These are phyloP conservation scores for Quercus robur DNA, from an alignment of 306 rosid species.

Conservation along the genomic window DNA sequence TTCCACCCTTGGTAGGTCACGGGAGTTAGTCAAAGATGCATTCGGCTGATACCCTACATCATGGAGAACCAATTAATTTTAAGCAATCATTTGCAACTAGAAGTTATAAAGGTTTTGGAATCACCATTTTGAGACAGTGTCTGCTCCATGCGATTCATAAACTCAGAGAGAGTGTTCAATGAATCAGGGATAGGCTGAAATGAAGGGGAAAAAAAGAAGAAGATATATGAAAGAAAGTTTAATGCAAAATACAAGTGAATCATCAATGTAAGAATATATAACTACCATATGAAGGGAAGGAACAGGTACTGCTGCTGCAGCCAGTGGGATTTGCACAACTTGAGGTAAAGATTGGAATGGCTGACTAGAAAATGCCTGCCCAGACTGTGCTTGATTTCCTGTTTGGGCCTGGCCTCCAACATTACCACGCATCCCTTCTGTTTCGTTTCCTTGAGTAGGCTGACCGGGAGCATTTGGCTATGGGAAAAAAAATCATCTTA, in stretches of 20 bases:
- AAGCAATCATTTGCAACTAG: constrained; percentile 7
- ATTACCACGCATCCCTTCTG: constrained; percentile 34
- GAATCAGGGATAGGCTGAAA: constrained; percentile 92
- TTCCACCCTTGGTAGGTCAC: constrained; percentile 49
- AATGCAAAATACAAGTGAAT: neutral
- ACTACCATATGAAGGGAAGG: constrained; percentile 72
- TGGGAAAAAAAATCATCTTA: constrained; percentile 12
- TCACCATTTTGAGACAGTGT: constrained; percentile 64
- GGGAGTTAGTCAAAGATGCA: constrained; percentile 41
- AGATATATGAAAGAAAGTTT: constrained; percentile 2
- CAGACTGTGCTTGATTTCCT: constrained; percentile 63
- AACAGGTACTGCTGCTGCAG: constrained; percentile 59
- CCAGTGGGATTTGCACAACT: constrained; percentile 60
- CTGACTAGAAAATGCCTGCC: constrained; percentile 60
- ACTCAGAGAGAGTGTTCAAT: constrained; percentile 72
- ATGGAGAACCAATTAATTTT: constrained; percentile 21
- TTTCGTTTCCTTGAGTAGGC: constrained; percentile 60
- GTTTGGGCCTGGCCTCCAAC: constrained; percentile 42
- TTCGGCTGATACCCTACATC: constrained; percentile 45
- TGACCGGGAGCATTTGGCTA: constrained; percentile 40
- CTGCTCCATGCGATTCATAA: constrained; percentile 80
- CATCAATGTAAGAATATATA: constrained; percentile 13
- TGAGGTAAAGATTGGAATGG: constrained; percentile 71
- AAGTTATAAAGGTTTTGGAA: constrained; percentile 1
- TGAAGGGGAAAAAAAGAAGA: neutral